phyloP scores from a whole-genome alignment of 202 grass and related monocot genomes.

The Cymbopogon flexuosus region DNA sequence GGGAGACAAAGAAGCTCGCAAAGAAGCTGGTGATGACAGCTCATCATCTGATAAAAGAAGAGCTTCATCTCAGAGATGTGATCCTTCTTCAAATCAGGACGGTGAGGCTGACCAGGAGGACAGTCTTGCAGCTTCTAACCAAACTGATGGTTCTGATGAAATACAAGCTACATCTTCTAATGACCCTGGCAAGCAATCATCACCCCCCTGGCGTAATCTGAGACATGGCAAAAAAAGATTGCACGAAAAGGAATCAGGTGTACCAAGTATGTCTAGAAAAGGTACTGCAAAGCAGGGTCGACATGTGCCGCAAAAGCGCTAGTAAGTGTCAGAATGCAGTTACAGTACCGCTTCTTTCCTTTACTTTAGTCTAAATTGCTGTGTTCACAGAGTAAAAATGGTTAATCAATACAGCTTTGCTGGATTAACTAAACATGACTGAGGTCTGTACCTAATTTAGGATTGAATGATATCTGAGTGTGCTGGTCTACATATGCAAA shows the following conservation, averaged over 20 bases:
- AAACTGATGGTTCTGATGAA: not conserved
- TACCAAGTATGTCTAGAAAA: not conserved
- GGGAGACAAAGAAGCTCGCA: constrained; percentile 14
- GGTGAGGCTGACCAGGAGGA: constrained; percentile 20
- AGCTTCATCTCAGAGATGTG: too few relatives aligned
- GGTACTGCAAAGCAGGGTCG: too few relatives aligned
- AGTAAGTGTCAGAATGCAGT: constrained; percentile 38
- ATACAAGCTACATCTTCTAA: too few relatives aligned
- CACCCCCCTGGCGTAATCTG: constrained; percentile 34
- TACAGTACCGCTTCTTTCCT: not conserved
- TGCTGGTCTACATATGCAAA: not conserved
- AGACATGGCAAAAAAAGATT: constrained; percentile 13
- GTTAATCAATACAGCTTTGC: not conserved
- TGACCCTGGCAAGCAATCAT: constrained; percentile 18
- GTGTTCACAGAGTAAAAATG: not conserved
- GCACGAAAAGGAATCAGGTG: too few relatives aligned
- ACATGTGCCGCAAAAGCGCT: constrained; percentile 24
- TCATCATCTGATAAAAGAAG: too few relatives aligned
- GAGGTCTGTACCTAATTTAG: not conserved
- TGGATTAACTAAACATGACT: not conserved
- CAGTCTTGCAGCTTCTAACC: constrained; percentile 9
- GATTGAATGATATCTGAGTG: not conserved
- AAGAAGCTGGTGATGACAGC: constrained; percentile 9
- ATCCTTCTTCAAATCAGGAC: constrained; percentile 26
- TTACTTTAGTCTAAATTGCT: not conserved